Percentiles rank a stretch among this genome's conserved stretches.
These are phyloP conservation scores for Fraxinus excelsior DNA, from an alignment of 257 asterid species.

Conservation along the genomic window DNA sequence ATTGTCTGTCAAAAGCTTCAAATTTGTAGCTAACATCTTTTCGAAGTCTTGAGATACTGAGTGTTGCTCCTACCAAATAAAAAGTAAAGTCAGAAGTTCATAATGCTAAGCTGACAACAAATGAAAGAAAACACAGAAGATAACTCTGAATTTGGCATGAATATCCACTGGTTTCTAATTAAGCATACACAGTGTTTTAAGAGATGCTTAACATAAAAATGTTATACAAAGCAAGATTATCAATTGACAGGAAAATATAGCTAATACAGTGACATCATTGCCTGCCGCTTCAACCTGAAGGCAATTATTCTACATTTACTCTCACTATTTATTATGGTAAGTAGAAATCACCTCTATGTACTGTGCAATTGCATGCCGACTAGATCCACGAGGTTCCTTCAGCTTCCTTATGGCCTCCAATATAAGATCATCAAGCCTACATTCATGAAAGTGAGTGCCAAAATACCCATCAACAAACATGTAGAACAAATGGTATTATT, in stretches of 20 bases:
- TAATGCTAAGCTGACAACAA: neutral
- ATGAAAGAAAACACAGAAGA: neutral
- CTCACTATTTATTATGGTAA: neutral
- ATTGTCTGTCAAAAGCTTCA: slow-evolving; percentile 74
- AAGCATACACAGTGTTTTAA: slow-evolving; percentile 5
- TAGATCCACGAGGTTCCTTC: slow-evolving; percentile 94
- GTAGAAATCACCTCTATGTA: slow-evolving; percentile 69
- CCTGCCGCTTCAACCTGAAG: neutral
- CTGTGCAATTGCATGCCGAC: slow-evolving; percentile 57
- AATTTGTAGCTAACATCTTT: slow-evolving; percentile 53
- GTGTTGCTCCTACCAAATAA: slow-evolving; percentile 59
- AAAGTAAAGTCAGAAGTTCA: slow-evolving; percentile 23
- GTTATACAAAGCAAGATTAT: neutral
- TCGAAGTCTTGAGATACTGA: slow-evolving; percentile 61
- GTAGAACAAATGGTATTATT: slow-evolving; percentile 3
- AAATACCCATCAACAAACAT: slow-evolving; percentile 14
- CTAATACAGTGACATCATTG: slow-evolving; percentile 6
- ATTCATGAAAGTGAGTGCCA: slow-evolving; percentile 29
- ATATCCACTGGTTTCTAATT: neutral
- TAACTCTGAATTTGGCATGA: neutral
- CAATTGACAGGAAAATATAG: slow-evolving; percentile 2
- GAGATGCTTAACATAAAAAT: neutral
- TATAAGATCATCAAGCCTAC: slow-evolving; percentile 73
- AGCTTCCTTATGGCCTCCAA: slow-evolving; percentile 82
- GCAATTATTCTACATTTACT: slow-evolving; percentile 9